Evolutionary conservation across 495 filamentous ascomycete genomes (phyloP).

Genomic region (Penicillium cosmopolitanum): DNA sequence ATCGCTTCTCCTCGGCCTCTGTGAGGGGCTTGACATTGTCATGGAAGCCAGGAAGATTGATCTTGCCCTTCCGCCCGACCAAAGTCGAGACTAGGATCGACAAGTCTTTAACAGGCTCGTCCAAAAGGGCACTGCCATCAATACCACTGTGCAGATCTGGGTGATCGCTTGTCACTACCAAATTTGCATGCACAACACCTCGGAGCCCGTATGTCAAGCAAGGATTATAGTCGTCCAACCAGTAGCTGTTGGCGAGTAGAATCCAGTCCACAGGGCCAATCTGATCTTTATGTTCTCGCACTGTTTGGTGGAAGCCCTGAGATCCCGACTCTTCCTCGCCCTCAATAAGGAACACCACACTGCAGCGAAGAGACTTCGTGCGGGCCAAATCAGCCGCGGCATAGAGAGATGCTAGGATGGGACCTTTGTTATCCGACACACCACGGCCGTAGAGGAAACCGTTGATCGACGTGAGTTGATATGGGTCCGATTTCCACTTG

Average conservation of each 20-base stretch:
- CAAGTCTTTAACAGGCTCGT: constrained; percentile 89
- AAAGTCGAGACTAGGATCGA: constrained; percentile 78
- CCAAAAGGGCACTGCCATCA: constrained; percentile 84
- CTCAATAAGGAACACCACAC: constrained; percentile 92
- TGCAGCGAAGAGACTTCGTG: constrained; percentile 75
- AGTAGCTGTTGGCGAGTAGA: constrained; percentile 94
- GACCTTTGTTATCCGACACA: constrained; percentile 95
- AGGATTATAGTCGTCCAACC: constrained; percentile 93
- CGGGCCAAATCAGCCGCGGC: constrained; percentile 86
- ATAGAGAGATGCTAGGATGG: constrained; percentile 88
- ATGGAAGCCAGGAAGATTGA: constrained; percentile 77
- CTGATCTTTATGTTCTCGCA: constrained; percentile 74
- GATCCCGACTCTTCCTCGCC: constrained; percentile 97
- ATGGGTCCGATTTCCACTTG: constrained; percentile 87
- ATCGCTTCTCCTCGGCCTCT: constrained; percentile 75
- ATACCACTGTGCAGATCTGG: constrained; percentile 95
- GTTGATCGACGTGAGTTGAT: constrained; percentile 79
- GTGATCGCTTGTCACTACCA: constrained; percentile 80
- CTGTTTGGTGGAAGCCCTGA: constrained; percentile 80
- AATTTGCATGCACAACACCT: constrained; percentile 92
- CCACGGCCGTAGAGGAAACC: constrained; percentile 97
- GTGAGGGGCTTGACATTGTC: constrained; percentile 78
- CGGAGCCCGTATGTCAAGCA: constrained; percentile 94
- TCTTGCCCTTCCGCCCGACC: constrained; percentile 63
- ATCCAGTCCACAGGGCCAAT: constrained; percentile 94